Evolutionary conservation across 2,329 filamentous ascomycete genomes (phyloP), one percentile per base, ranked within the genome.

Genomic region (Aspergillus texensis): DNA sequence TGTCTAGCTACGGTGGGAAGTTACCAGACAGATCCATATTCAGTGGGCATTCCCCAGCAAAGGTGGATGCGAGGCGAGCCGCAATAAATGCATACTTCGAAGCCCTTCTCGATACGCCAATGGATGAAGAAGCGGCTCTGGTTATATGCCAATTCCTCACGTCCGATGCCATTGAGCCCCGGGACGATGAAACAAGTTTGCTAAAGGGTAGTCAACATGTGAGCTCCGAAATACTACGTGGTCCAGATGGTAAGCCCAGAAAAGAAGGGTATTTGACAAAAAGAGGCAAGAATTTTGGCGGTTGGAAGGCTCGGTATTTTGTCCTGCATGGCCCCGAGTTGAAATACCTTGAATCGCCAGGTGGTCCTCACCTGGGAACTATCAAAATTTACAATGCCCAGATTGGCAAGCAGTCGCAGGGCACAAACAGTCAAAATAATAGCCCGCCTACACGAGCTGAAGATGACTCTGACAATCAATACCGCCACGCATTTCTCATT

Each of bases 251-350:
- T 4, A 87, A 89, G 56, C 88, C 90, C 10, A 84, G 89, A 63
- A 93, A 92, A 73, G 94, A 89, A 74, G 95, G 95, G 10, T 99
- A 98, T 77, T 82, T 99, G 57, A 98, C 95, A 2, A 99, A 99
- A 81, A 88, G 92, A 70, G 95, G 95, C 56, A 99, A 99, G 83
- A 98, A 98, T 73, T 99, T 99, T 80, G 95, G 95, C 58, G 95
- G 95, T 56, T 99, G 95, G 95, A 99, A 99, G 79, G 94, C 93
- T 12, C 82, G 89, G 62, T 91, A 88, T 72, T 91, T 91, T 72
- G 84, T 90, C 16, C 81, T 92, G 4, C 87, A 91, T 70, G 89
- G 88, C 11, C 86, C 89, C 6, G 84, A 89, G 62, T 81, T 99
- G 71, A 93, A 91, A 71, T 99, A 99, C 76, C 98, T 92, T 72